These are phyloP conservation scores for Sugiyamaella chiloensis DNA, from an alignment of 805 yeast genomes.

Conservation along the genomic window DNA sequence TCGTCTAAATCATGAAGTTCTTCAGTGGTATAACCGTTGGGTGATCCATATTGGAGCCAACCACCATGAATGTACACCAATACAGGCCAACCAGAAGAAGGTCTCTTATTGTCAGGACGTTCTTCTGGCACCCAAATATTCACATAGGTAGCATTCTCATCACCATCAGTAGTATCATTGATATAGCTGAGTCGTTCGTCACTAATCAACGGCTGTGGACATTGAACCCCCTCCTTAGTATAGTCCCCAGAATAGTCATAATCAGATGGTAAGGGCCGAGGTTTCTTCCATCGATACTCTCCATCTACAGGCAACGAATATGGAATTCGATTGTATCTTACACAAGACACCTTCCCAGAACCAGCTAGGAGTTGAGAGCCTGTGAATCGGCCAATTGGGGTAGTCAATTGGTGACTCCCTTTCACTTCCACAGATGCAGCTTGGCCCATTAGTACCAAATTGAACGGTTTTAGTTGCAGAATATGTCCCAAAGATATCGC, in stretches of 20 bases:
- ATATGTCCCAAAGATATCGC: too few species aligned
- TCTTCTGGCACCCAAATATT: constrained; percentile 42
- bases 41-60: constrained; percentile 38
- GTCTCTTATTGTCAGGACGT: too few species aligned
- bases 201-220: constrained; percentile 37
- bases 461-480: too few species aligned
- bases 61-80: constrained; percentile 44
- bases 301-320: constrained; percentile 37
- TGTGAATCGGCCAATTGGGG: too few species aligned
- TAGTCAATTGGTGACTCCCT: too few species aligned
- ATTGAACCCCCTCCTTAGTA: constrained; percentile 33
- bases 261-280: constrained; percentile 34
- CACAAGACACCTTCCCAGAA: too few species aligned
- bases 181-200: constrained; percentile 29
- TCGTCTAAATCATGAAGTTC: constrained; percentile 21
- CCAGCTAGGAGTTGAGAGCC: too few species aligned
- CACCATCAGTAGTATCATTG: constrained; percentile 26
- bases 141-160: constrained; percentile 36
- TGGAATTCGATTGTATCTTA: constrained; percentile 33
- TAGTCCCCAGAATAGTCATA: constrained; percentile 42
- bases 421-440: too few species aligned
- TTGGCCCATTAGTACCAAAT: too few species aligned
- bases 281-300: constrained; percentile 35
- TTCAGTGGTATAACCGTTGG: constrained; percentile 15
- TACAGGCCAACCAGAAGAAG: constrained; percentile 44